phyloP scores from a whole-genome alignment of 805 yeast genomes.

The Starmera pachycereana region DNA sequence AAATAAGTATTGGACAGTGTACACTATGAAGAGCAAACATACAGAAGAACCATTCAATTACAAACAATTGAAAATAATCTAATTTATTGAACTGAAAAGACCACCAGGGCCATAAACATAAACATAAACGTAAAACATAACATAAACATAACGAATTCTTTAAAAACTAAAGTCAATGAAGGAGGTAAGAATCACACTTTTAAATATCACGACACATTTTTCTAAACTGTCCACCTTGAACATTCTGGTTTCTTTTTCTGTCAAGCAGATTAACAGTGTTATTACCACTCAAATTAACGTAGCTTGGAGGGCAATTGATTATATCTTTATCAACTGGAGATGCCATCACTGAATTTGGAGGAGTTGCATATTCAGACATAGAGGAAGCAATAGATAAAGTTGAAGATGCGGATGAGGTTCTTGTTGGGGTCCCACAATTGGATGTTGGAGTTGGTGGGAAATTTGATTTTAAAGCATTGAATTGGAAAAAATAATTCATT shows the following conservation, averaged over 20 bases:
- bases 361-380: slow-evolving; percentile 6
- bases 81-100: too few relatives aligned
- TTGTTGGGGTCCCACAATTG: slow-evolving; percentile 6
- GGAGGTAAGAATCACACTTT: too few relatives aligned
- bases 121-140: too few relatives aligned
- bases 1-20: too few relatives aligned
- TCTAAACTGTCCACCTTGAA: too few relatives aligned
- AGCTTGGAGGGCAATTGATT: slow-evolving; percentile 1
- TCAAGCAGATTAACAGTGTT: neutral
- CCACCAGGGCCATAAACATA: too few relatives aligned
- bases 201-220: too few relatives aligned
- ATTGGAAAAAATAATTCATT: slow-evolving; percentile 12
- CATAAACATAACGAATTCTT: too few relatives aligned
- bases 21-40: too few relatives aligned
- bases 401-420: slow-evolving; percentile 14
- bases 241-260: slow-evolving; percentile 5
- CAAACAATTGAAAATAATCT: too few relatives aligned
- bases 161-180: too few relatives aligned
- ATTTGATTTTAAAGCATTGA: slow-evolving; percentile 1
- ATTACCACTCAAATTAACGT: neutral
- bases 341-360: slow-evolving; percentile 6
- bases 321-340: slow-evolving; percentile 3
- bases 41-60: too few relatives aligned
- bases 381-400: neutral
- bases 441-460: slow-evolving; percentile 16